phyloP scores from a whole-genome alignment of 768 basidiomycete species.

The Hericium coralloides region DNA sequence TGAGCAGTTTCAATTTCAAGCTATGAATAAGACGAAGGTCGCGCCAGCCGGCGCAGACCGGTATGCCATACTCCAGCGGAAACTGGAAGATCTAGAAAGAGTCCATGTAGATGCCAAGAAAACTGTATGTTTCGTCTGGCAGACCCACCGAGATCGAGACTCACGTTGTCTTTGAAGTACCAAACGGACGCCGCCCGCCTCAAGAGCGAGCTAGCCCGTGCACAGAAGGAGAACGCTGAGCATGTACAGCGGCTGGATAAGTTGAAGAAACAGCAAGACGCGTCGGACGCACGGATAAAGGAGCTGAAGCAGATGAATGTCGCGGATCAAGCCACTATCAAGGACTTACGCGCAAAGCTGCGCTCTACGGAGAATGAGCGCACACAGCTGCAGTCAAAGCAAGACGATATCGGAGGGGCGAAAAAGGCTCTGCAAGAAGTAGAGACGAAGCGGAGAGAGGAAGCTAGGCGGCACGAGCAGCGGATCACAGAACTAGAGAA shows the following conservation, averaged over 20 bases:
- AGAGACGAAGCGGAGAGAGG: constrained; percentile 46
- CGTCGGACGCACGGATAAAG: constrained; percentile 48
- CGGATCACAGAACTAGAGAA: constrained; percentile 51
- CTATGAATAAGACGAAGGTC: background rate
- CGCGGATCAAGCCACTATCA: constrained; percentile 52
- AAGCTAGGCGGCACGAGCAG: constrained; percentile 43
- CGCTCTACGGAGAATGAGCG: constrained; percentile 49
- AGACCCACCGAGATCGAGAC: background rate
- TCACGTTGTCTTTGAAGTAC: constrained; percentile 33
- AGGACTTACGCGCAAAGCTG: constrained; percentile 51
- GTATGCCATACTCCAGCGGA: constrained; percentile 47
- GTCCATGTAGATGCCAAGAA: constrained; percentile 61
- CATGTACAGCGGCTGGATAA: constrained; percentile 47
- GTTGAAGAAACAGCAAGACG: constrained; percentile 51
- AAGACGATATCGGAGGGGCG: constrained; percentile 40
- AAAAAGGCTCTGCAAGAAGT: constrained; percentile 40
- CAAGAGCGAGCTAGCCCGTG: constrained; percentile 44
- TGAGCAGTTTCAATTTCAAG: no score
- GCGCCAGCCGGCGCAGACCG: constrained; percentile 28
- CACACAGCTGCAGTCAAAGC: constrained; percentile 39
- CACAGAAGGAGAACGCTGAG: constrained; percentile 39
- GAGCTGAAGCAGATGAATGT: constrained; percentile 45
- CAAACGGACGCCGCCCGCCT: constrained; percentile 49
- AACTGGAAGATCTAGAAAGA: constrained; percentile 55
- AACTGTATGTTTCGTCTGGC: constrained; percentile 31